Conservation (phyloP, 1,284 basidiomycete genomes). For the Lentinula novae-zelandiae region DNA sequence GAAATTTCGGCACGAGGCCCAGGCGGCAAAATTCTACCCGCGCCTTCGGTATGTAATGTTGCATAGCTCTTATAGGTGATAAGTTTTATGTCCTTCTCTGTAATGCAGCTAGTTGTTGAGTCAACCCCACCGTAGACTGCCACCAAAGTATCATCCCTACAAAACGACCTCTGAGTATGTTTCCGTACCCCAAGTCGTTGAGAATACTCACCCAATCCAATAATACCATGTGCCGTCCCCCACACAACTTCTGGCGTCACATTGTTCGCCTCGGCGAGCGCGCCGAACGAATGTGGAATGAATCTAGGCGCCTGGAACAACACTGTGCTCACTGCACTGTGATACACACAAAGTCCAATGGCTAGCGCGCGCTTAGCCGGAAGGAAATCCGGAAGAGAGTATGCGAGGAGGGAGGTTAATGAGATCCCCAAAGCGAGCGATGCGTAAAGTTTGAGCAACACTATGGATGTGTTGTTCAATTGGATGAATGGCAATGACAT, state of each 20-base stretch:
- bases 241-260: conserved; percentile 66
- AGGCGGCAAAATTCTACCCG: too few relatives aligned
- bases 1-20: too few relatives aligned
- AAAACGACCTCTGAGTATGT: neutral
- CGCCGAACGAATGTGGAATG: conserved; percentile 69
- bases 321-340: conserved; percentile 68
- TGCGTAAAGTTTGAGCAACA: conserved; percentile 73
- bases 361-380: conserved; percentile 82
- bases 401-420: conserved; percentile 55
- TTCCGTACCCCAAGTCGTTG: conserved; percentile 21
- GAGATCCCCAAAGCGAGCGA: conserved; percentile 58
- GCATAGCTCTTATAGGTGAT: too few relatives aligned
- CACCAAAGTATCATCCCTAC: conserved; percentile 68
- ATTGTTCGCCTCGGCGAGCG: conserved; percentile 55
- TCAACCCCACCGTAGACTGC: conserved; percentile 57
- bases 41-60: too few relatives aligned
- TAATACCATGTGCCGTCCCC: conserved; percentile 65
- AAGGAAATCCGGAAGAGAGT: conserved; percentile 71
- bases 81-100: conserved; percentile 21
- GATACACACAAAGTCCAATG: conserved; percentile 73
- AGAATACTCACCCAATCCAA: conserved; percentile 28
- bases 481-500: conserved; percentile 66
- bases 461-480: conserved; percentile 74
- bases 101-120: conserved; percentile 37
- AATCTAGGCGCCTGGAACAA: conserved; percentile 76